A percentile compares a stretch with the other conserved stretches of the same genome.
Evolutionary conservation across 2,329 filamentous ascomycete genomes (phyloP).

Genomic region (Tolypocladium tropicale): DNA sequence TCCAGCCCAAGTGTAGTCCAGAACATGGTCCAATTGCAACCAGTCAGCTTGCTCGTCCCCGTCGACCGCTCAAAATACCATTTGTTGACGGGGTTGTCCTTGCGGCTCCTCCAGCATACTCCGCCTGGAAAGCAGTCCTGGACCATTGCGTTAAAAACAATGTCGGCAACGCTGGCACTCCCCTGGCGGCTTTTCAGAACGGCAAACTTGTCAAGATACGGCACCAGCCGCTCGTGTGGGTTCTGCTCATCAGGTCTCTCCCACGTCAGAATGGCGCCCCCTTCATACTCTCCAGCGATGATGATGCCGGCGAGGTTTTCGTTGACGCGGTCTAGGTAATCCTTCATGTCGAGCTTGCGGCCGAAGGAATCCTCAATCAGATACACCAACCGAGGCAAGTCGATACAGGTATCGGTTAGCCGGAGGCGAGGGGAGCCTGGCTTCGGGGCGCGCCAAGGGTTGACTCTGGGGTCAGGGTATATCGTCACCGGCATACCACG

Average conservation of each 20-base stretch:
- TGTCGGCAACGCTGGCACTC: constrained; percentile 83
- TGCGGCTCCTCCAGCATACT: constrained; percentile 85
- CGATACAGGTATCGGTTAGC: constrained; percentile 70
- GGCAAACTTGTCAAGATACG: constrained; percentile 96
- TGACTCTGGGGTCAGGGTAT: constrained; percentile 61
- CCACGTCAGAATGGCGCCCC: constrained; percentile 91
- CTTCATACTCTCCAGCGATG: constrained; percentile 93
- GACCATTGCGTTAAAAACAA: constrained; percentile 95
- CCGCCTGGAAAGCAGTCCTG: constrained; percentile 77
- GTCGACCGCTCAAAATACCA: constrained; percentile 94
- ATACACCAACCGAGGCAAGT: constrained; percentile 71
- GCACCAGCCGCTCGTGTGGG: constrained; percentile 58
- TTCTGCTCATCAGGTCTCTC: constrained; percentile 59
- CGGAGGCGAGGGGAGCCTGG: constrained; percentile 51
- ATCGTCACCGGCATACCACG: constrained; percentile 83
- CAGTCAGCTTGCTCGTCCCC: constrained; percentile 71
- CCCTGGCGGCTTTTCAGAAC: constrained; percentile 84
- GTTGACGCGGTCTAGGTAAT: constrained; percentile 75
- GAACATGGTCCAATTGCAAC: constrained; percentile 95
- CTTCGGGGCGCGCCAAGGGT: constrained; percentile 58
- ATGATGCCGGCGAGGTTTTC: constrained; percentile 82
- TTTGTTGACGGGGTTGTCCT: constrained; percentile 92
- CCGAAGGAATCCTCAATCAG: constrained; percentile 92
- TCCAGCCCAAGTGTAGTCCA: constrained; percentile 73
- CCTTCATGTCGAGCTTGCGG: constrained; percentile 68